phyloP scores from a whole-genome alignment of 2,329 filamentous ascomycete species.

The Fusarium papillatum region DNA sequence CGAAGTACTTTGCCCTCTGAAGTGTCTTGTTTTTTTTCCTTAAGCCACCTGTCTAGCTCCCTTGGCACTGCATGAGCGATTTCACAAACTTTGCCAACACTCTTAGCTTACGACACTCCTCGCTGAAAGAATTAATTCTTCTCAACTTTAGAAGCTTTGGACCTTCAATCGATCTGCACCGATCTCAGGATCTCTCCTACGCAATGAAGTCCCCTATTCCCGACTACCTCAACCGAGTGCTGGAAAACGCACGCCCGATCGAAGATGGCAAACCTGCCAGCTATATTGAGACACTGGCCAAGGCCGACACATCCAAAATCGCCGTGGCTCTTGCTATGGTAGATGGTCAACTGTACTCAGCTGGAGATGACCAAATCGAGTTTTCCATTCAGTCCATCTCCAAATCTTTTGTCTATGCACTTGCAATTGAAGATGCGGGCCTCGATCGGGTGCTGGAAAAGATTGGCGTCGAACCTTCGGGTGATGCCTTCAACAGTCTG shows the following conservation, averaged over 20 bases:
- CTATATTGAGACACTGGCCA: constrained; percentile 55
- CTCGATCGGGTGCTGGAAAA: constrained; percentile 51
- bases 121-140: not conserved
- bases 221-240: constrained; percentile 49
- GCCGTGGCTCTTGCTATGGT: constrained; percentile 55
- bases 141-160: constrained; percentile 1
- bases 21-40: not conserved
- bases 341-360: constrained; percentile 54
- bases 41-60: not conserved
- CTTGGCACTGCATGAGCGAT: constrained; percentile 14
- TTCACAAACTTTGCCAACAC: constrained; percentile 17
- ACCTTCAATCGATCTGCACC: not conserved
- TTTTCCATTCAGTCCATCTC: constrained; percentile 58
- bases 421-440: constrained; percentile 55
- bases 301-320: constrained; percentile 54
- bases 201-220: constrained; percentile 52
- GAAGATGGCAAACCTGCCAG: constrained; percentile 48
- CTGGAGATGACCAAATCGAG: constrained; percentile 53
- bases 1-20: not conserved
- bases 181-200: not conserved
- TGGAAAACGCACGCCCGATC: constrained; percentile 48
- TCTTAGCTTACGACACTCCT: constrained; percentile 32
- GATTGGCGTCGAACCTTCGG: constrained; percentile 56
- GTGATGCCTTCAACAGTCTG: constrained; percentile 53
- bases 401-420: constrained; percentile 55